Evolutionary conservation across 768 basidiomycete species (phyloP), one percentile per base, ranked within the genome.

Genomic region (Lactifluus hygrophoroides): DNA sequence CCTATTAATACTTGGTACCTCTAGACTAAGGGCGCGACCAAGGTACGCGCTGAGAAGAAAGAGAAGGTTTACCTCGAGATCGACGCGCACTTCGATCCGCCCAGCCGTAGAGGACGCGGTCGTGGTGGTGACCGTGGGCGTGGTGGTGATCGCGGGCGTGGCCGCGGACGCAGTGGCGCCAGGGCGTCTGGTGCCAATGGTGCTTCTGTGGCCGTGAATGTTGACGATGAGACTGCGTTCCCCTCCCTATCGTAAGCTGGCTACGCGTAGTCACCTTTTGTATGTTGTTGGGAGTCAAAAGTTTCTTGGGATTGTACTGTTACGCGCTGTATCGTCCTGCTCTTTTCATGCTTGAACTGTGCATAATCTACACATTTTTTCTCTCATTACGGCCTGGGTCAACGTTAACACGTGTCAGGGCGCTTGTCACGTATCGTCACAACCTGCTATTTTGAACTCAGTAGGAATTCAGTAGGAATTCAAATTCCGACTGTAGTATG

Each of bases 31-130:
- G 66, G 76, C 51, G 69, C 80, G 16, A 80, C 80, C 71, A 92
- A 90, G 74, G 63, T 77, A 47, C 83, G 83, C 60, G 60, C 81
- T 60, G 86, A 90, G 77, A 92, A 91, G 77, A 85, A 90, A 66
- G 90, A 92, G 72, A 96, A 95, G 73, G 82, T 92, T 66, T 90
- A 79, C 75, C 77, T 98, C 68, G 93, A 95, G 69, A 90, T 97
- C 70, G 92, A 96, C 16, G 89, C 84, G 55, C 88, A 81, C 67
- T 94, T 93, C 70, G 86, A 92, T 44, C 85, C 86, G 64, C 91
- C 91, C 54, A 70, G 77, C n/a, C 82, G 88, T 63, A 81, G 82
- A 58, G 80, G 81, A 27, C 79, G 80, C 60, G 77, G 85, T 28
- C 76, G 79, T 21, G 69, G 74, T 53, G 74, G n/a, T n/a, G n/a